phyloP scores from a whole-genome alignment of 441 rosid species.

The Populus hybrid region DNA sequence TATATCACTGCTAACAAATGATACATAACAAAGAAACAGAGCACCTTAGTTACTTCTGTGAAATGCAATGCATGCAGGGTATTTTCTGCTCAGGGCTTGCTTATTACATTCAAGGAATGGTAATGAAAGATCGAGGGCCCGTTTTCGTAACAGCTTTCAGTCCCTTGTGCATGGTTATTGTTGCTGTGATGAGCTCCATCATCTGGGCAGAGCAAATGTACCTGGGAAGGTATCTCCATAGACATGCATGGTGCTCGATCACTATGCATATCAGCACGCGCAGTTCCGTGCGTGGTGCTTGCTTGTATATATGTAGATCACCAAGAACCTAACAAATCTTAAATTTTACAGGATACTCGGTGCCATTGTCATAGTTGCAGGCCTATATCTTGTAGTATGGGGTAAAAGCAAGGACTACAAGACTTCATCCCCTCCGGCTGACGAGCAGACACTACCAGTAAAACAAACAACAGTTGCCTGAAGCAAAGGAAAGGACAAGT shows the following conservation, averaged over 20 bases:
- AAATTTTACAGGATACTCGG: constrained; percentile 65
- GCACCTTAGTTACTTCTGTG: neutral
- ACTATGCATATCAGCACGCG: neutral
- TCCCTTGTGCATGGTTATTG: constrained; percentile 75
- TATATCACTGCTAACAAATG: neutral
- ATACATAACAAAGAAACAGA: neutral
- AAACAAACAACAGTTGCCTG: constrained; percentile 18
- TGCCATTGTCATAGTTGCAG: constrained; percentile 68
- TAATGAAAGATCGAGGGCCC: constrained; percentile 82
- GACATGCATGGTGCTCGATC: neutral
- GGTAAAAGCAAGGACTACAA: constrained; percentile 70
- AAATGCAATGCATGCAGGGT: constrained; percentile 50
- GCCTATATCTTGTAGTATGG: constrained; percentile 79
- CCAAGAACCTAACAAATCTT: neutral
- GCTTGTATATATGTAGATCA: neutral
- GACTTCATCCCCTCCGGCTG: constrained; percentile 13
- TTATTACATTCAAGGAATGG: constrained; percentile 72
- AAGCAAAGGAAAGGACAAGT: constrained; percentile 9
- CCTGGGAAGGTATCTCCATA: constrained; percentile 61
- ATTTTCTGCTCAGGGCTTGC: constrained; percentile 70
- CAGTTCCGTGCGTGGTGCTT: neutral
- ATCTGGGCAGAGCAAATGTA: constrained; percentile 72
- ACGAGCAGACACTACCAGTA: constrained; percentile 26
- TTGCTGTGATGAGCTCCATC: constrained; percentile 68
- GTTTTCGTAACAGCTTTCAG: constrained; percentile 83